Evolutionary conservation across 176 grass and related monocot genomes (phyloP).

Genomic region (Lolium multiflorum): DNA sequence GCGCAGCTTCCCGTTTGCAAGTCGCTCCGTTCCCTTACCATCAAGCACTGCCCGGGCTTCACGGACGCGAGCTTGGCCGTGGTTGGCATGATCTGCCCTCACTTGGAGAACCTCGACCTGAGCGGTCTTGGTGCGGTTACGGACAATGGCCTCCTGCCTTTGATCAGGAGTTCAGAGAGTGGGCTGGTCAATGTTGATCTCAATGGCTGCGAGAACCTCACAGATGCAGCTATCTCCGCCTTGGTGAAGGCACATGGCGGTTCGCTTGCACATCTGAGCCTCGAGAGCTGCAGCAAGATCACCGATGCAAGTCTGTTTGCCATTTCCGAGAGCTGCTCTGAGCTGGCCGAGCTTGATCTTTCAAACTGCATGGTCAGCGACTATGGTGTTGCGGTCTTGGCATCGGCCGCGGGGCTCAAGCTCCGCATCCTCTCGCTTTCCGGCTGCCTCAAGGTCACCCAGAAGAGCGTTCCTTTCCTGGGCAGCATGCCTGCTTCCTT

Average conservation of each 20-base stretch:
- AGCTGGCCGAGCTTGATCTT: conserved; percentile 85
- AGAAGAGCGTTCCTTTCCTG: conserved; percentile 80
- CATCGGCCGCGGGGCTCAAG: conserved; percentile 69
- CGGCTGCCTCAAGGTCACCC: conserved; percentile 74
- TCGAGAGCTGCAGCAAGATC: conserved; percentile 91
- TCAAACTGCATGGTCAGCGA: conserved; percentile 84
- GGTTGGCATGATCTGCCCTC: conserved; percentile 87
- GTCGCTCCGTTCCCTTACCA: conserved; percentile 73
- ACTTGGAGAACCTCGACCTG: conserved; percentile 78
- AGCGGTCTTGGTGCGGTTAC: conserved; percentile 71
- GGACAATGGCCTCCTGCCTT: conserved; percentile 70
- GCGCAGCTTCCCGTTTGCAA: conserved; percentile 68
- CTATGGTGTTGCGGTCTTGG: conserved; percentile 75
- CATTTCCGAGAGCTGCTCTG: conserved; percentile 67
- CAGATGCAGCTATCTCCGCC: conserved; percentile 54
- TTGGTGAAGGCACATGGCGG: conserved; percentile 80
- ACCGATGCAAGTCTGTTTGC: conserved; percentile 78
- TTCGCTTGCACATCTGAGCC: conserved; percentile 71
- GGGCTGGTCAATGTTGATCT: conserved; percentile 81
- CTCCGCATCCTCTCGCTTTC: conserved; percentile 80
- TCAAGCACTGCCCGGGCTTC: conserved; percentile 80
- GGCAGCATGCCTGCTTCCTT: conserved; percentile 75
- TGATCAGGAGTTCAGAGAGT: conserved; percentile 69
- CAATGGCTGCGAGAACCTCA: conserved; percentile 76
- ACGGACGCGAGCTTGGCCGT: conserved; percentile 78